Evolutionary conservation across 371 early-diverging fungal genomes (phyloP).

Genomic region (Entomophthora muscae): DNA sequence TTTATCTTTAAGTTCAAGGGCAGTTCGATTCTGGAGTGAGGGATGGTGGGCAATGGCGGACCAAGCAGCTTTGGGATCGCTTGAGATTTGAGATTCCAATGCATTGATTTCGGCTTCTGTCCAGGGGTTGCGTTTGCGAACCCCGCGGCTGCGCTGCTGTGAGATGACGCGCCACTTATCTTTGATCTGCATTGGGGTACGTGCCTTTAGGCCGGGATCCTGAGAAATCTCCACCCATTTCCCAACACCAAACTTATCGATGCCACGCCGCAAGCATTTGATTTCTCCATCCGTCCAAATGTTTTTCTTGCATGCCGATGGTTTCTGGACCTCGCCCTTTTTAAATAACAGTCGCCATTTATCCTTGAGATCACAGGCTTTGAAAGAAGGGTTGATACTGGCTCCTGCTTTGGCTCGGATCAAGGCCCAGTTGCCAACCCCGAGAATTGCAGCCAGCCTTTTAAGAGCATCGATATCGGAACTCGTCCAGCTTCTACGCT

Average conservation of each 20-base stretch:
- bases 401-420: not conserved
- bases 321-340: not conserved
- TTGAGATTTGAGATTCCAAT: not conserved
- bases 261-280: not conserved
- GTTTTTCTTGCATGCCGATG: not conserved
- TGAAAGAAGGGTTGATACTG: not conserved
- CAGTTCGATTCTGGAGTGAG: not conserved
- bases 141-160: not conserved
- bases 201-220: not conserved
- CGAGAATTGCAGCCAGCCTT: not conserved
- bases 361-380: not conserved
- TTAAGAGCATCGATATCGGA: not conserved
- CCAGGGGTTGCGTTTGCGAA: not conserved
- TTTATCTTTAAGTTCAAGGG: not conserved
- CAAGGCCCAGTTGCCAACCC: not conserved
- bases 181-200: not conserved
- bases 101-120: not conserved
- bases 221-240: not conserved
- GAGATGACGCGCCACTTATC: not conserved
- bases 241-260: not conserved
- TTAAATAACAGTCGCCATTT: not conserved
- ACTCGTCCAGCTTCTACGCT: not conserved
- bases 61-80: not conserved
- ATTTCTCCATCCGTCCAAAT: not conserved
- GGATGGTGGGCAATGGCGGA: not conserved